Evolutionary conservation across 768 basidiomycete genomes (phyloP), one percentile per base, ranked within the genome.

Genomic region (Boletus pseudo-olivaceus): DNA sequence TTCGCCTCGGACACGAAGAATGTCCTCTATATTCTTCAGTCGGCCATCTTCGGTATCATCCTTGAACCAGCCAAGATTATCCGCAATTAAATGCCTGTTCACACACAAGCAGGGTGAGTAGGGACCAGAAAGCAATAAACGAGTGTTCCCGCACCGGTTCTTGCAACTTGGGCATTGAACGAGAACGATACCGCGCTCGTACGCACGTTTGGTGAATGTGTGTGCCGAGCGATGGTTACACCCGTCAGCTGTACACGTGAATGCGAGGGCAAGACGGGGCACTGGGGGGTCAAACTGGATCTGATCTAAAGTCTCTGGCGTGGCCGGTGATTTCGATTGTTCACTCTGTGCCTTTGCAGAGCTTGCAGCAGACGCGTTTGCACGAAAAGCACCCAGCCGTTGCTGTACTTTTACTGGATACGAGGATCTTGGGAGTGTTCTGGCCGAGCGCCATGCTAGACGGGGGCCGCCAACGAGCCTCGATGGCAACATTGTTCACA

Each of bases 1-100:
- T 73, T 98, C 93, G 1, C 96, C 96, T 49, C 85, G 87, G 0
- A 80, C 84, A 33, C 75, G 77, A 54, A 97, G 71, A 14, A 98
- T 70, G 54, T 93, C 90, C 68, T 98, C 96, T 4, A 98, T 75
- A 1, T 89, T 97, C 51, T 76, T 80, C 26, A 88, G 70, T 55
- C 82, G 84, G 6, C 90, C 90, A 5, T 83, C 83, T 56, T 83
- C 72, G 6, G 88, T 93, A 55, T 75, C 80, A 29, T 93, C 90
- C 62, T 90, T 85, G 75, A 96, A 96, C 93, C 93, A 96, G 1
- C 88, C 89, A 12, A 96, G 72, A 62, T 96, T 86, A 65, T 96
- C 93, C 5, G 93, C 93, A 60, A 93, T 91, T 10, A 94, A 73
- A 69, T 92, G 89, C 30, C 89, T 91, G 56, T 23, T 53, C 23